A percentile compares a stretch with the other conserved stretches of the same genome.
phyloP scores from a whole-genome alignment of 1,284 basidiomycete genomes.

The Marasmius sp. region DNA sequence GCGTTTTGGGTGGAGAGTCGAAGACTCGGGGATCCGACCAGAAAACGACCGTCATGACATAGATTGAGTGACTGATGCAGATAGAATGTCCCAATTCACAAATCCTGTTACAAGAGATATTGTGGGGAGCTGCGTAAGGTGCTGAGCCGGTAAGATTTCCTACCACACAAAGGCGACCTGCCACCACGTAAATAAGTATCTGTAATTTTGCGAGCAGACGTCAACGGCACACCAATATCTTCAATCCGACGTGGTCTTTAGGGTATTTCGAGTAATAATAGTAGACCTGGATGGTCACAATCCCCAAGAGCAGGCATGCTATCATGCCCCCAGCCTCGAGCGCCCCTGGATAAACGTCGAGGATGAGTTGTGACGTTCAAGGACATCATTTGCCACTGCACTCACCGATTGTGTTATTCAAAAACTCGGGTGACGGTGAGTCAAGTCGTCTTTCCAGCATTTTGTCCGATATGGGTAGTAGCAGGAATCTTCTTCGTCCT shows the following conservation, averaged over 20 bases:
- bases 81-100: conserved; percentile 7
- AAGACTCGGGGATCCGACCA: not conserved
- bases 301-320: conserved; percentile 4
- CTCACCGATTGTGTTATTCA: not conserved
- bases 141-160: not conserved
- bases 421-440: not conserved
- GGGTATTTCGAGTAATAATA: conserved; percentile 7
- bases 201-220: not conserved
- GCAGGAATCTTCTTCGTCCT: not conserved
- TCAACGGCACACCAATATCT: not conserved
- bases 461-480: not conserved
- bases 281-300: conserved; percentile 11
- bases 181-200: not conserved
- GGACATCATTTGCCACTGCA: not conserved
- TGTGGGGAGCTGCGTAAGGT: not conserved
- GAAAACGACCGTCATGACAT: conserved; percentile 1
- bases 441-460: not conserved
- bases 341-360: not conserved
- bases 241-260: conserved; percentile 4
- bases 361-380: not conserved
- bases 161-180: conserved; percentile 7
- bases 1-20: not conserved
- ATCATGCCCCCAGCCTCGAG: conserved; percentile 8
- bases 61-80: conserved; percentile 5
- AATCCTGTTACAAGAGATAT: not conserved